Percentiles rank a stretch among this genome's conserved stretches.
Conservation (phyloP, 768 basidiomycete genomes). For the Calocybe gangraenosa region DNA sequence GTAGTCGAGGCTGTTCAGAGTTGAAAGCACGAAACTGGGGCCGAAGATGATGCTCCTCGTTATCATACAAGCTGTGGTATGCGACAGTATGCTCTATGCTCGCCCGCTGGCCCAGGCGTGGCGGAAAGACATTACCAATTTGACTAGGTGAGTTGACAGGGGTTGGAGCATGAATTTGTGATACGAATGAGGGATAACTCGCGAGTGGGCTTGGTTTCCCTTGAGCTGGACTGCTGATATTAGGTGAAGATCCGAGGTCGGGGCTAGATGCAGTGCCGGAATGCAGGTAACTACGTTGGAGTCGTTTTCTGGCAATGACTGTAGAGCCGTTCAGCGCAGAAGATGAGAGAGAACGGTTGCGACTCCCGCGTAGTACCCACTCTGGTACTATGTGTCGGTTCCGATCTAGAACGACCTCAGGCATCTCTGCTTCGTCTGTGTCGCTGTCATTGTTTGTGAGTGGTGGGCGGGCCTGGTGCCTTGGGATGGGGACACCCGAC, state of each 20-base stretch:
- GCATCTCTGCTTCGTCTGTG: slow-evolving; percentile 78
- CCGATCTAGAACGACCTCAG: slow-evolving; percentile 88
- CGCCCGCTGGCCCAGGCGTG: slow-evolving; percentile 22
- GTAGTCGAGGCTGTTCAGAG: slow-evolving; percentile 32
- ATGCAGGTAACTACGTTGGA: slow-evolving; percentile 39
- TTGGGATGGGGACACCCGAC: slow-evolving; percentile 16
- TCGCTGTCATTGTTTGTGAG: slow-evolving; percentile 36
- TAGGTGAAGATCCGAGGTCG: slow-evolving; percentile 43
- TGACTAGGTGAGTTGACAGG: slow-evolving; percentile 46
- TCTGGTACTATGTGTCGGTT: slow-evolving; percentile 96
- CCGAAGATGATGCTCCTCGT: slow-evolving; percentile 26
- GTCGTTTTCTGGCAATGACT: slow-evolving; percentile 29
- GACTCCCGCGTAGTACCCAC: slow-evolving; percentile 68
- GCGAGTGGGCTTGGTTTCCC: slow-evolving; percentile 37
- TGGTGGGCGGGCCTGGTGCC: slow-evolving; percentile 12
- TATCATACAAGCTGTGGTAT: slow-evolving; percentile 21
- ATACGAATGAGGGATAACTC: slow-evolving; percentile 32
- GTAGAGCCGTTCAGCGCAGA: slow-evolving; percentile 37
- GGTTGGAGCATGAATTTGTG: slow-evolving; percentile 40
- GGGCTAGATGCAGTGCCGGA: slow-evolving; percentile 68
- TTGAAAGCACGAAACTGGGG: slow-evolving; percentile 36
- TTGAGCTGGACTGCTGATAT: slow-evolving; percentile 15
- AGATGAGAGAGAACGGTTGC: slow-evolving; percentile 47
- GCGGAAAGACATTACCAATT: slow-evolving; percentile 24
- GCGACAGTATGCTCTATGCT: slow-evolving; percentile 6